Conservation (phyloP, 495 filamentous ascomycete species). For the Terfezia boudieri region DNA sequence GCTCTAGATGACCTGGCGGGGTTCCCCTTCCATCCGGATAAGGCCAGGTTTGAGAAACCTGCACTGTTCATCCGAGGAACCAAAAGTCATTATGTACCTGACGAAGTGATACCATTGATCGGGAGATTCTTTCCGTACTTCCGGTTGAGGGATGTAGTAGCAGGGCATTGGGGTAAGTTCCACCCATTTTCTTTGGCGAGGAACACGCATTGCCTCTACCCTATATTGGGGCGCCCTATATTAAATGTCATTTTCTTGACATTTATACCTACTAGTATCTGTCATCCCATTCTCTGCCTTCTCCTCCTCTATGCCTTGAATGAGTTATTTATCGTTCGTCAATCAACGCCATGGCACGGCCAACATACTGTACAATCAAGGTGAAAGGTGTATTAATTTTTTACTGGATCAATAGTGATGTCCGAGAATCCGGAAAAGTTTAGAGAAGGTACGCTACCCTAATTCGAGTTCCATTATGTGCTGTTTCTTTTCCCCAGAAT, state of each 20-base stretch:
- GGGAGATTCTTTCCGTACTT: slow-evolving; percentile 80
- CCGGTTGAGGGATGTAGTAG: slow-evolving; percentile 54
- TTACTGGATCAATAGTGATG: slow-evolving; percentile 30
- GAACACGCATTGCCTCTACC: too few relatives aligned
- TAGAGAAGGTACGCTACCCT: slow-evolving; percentile 36
- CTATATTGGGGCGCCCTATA: too few relatives aligned
- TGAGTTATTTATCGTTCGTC: too few relatives aligned
- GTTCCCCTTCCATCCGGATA: slow-evolving; percentile 55
- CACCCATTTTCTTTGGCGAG: too few relatives aligned
- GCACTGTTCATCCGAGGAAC: slow-evolving; percentile 71
- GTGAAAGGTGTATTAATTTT: too few relatives aligned
- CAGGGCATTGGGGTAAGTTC: slow-evolving; percentile 53
- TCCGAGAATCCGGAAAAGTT: slow-evolving; percentile 82
- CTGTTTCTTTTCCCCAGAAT: neutral
- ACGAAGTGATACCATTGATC: slow-evolving; percentile 69
- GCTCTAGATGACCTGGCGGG: slow-evolving; percentile 50
- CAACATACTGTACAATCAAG: too few relatives aligned
- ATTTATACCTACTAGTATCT: too few relatives aligned
- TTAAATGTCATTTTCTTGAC: too few relatives aligned
- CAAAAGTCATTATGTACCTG: slow-evolving; percentile 61
- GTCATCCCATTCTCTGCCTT: too few relatives aligned
- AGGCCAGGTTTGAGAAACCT: slow-evolving; percentile 44
- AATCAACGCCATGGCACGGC: too few relatives aligned
- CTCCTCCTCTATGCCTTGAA: too few relatives aligned
- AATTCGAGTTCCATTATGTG: neutral